Evolutionary conservation across 2,329 filamentous ascomycete species (phyloP).

Genomic region (Taxawa tesnikishii): DNA sequence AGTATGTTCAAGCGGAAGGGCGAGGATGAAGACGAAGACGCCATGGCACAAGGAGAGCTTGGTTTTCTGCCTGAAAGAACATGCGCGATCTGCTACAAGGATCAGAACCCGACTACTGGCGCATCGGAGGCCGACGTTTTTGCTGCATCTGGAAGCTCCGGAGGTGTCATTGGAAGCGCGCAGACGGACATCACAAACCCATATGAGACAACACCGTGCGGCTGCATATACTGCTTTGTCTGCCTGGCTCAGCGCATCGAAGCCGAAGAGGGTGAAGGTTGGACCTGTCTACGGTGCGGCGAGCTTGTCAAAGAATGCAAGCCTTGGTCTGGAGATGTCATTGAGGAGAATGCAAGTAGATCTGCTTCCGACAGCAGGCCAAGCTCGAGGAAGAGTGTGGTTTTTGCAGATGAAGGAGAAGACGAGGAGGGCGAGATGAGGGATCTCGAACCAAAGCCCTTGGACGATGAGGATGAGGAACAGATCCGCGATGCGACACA

Average conservation of each 20-base stretch:
- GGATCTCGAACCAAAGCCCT: conserved; percentile 16
- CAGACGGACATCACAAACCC: conserved; percentile 94
- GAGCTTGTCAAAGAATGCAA: conserved; percentile 72
- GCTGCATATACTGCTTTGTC: conserved; percentile 91
- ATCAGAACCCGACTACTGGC: conserved; percentile 60
- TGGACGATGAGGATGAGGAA: conserved; percentile 14
- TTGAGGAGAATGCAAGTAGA: conserved; percentile 29
- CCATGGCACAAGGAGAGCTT: conserved; percentile 49
- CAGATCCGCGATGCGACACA: conserved; percentile 11
- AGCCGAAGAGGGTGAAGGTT: conserved; percentile 86
- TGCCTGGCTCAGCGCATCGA: conserved; percentile 86
- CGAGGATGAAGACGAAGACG: conserved; percentile 32
- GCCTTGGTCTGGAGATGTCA: conserved; percentile 83
- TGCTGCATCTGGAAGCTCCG: conserved; percentile 42
- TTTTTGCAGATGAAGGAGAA: conserved; percentile 15
- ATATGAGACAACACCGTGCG: conserved; percentile 81
- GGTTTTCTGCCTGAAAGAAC: conserved; percentile 83
- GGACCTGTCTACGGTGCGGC: conserved; percentile 82
- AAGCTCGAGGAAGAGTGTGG: conserved; percentile 16
- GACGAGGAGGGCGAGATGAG: conserved; percentile 11
- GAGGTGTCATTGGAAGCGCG: conserved; percentile 74
- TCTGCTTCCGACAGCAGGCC: conserved; percentile 8
- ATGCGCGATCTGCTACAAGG: conserved; percentile 93
- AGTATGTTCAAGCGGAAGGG: conserved; percentile 40
- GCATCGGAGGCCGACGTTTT: conserved; percentile 64